Percentiles rank a stretch among this genome's conserved stretches.
phyloP scores from a whole-genome alignment of 768 basidiomycete species.

The Leucocoprinus leucothites region DNA sequence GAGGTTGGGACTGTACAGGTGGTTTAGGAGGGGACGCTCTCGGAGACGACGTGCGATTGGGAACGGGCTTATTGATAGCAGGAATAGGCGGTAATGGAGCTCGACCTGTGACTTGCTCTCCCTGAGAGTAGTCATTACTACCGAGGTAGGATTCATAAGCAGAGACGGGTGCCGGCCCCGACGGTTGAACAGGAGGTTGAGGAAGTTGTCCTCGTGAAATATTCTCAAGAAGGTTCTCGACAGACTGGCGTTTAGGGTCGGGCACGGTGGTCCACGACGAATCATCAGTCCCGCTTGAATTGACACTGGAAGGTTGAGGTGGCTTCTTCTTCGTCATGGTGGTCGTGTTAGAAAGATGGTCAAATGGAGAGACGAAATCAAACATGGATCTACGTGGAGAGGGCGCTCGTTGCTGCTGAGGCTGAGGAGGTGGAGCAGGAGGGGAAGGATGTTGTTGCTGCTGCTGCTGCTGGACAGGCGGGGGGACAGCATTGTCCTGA shows the following conservation, averaged over 20 bases:
- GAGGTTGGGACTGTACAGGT: slow-evolving; percentile 38
- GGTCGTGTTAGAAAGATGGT: slow-evolving; percentile 61
- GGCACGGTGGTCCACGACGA: slow-evolving; percentile 51
- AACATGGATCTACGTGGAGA: slow-evolving; percentile 81
- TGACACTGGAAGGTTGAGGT: slow-evolving; percentile 38
- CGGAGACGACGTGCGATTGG: slow-evolving; percentile 50
- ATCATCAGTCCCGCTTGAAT: slow-evolving; percentile 52
- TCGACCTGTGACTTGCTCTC: slow-evolving; percentile 38
- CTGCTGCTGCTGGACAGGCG: slow-evolving; percentile 29
- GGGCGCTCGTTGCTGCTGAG: slow-evolving; percentile 49
- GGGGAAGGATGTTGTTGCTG: slow-evolving; percentile 21
- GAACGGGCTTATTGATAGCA: slow-evolving; percentile 30
- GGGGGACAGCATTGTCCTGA: slow-evolving; percentile 24
- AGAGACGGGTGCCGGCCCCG: slow-evolving; percentile 33
- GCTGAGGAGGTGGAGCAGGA: slow-evolving; percentile 29
- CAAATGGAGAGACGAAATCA: slow-evolving; percentile 82
- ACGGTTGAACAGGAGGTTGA: slow-evolving; percentile 28
- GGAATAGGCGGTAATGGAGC: slow-evolving; percentile 64
- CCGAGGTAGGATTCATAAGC: slow-evolving; percentile 45
- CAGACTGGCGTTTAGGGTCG: slow-evolving; percentile 77
- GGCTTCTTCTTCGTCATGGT: slow-evolving; percentile 74
- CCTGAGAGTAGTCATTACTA: slow-evolving; percentile 42
- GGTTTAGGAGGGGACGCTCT: slow-evolving; percentile 65
- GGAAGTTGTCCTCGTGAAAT: slow-evolving; percentile 51
- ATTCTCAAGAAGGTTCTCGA: slow-evolving; percentile 79